Conservation (phyloP, 1,284 basidiomycete genomes). For the Moesziomyces parantarcticus region DNA sequence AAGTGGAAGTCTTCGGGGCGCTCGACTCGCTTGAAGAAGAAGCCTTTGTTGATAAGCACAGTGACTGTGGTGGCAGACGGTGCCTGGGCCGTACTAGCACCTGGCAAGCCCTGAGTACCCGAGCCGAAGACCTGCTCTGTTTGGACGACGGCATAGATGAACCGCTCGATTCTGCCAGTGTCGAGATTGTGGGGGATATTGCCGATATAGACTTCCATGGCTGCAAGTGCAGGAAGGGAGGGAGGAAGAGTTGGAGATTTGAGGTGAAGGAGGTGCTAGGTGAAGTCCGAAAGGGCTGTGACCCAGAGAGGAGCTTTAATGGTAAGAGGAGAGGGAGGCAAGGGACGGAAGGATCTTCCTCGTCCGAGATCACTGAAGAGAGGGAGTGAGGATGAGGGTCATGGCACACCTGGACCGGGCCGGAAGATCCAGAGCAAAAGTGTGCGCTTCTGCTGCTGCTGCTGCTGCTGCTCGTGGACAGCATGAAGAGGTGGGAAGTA, state of each 20-base stretch:
- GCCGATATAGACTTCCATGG: conserved; percentile 23
- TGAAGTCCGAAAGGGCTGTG: neutral
- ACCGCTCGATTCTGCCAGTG: conserved; percentile 10
- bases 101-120: neutral
- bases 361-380: too few species aligned
- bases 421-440: too few species aligned
- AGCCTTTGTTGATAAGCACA: conserved; percentile 22
- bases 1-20: neutral
- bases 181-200: conserved; percentile 7
- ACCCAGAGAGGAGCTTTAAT: too few species aligned
- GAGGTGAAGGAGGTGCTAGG: neutral
- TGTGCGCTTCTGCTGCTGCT: too few species aligned
- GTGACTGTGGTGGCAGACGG: neutral
- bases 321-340: too few species aligned
- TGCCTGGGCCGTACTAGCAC: neutral
- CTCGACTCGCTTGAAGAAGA: conserved; percentile 16
- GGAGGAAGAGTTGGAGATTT: neutral
- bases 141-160: conserved; percentile 19
- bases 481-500: too few species aligned
- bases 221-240: neutral
- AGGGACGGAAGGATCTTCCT: too few species aligned
- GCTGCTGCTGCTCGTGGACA: too few species aligned
- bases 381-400: too few species aligned
- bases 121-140: conserved; percentile 1
- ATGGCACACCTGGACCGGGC: too few species aligned